These are phyloP conservation scores for Bipolaris zeicola DNA, from an alignment of 2,329 filamentous ascomycete genomes.

Conservation along the genomic window DNA sequence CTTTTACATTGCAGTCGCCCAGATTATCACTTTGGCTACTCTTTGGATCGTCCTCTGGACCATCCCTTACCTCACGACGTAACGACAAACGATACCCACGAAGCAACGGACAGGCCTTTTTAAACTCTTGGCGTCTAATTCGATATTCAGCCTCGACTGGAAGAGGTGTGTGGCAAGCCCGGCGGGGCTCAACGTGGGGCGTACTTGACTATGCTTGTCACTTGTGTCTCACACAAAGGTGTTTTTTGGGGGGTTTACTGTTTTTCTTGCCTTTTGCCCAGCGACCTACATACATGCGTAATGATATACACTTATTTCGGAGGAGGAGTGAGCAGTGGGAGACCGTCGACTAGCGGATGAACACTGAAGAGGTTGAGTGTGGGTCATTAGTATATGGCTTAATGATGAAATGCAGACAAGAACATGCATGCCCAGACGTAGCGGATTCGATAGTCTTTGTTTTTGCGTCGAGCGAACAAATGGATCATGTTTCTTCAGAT, in stretches of 20 bases:
- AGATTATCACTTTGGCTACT: conserved; percentile 18
- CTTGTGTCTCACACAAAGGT: conserved; percentile 16
- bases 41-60: conserved; percentile 27
- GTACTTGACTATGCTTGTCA: conserved; percentile 17
- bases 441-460: conserved; percentile 11
- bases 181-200: conserved; percentile 17
- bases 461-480: background rate
- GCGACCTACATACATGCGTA: conserved; percentile 16
- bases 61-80: conserved; percentile 37
- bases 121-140: conserved; percentile 30
- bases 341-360: background rate
- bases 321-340: background rate
- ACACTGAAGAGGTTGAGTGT: background rate
- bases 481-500: conserved; percentile 3
- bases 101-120: conserved; percentile 35
- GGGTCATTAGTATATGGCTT: conserved; percentile 18
- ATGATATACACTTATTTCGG: conserved; percentile 15
- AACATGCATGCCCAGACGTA: conserved; percentile 19
- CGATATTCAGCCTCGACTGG: conserved; percentile 24
- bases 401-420: conserved; percentile 16
- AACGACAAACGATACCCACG: conserved; percentile 48
- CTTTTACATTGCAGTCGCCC: conserved; percentile 13
- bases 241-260: conserved; percentile 8
- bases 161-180: conserved; percentile 20
- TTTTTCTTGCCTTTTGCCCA: conserved; percentile 12